These are phyloP conservation scores for Extremus antarcticus DNA, from an alignment of 495 filamentous ascomycete genomes.

Conservation along the genomic window DNA sequence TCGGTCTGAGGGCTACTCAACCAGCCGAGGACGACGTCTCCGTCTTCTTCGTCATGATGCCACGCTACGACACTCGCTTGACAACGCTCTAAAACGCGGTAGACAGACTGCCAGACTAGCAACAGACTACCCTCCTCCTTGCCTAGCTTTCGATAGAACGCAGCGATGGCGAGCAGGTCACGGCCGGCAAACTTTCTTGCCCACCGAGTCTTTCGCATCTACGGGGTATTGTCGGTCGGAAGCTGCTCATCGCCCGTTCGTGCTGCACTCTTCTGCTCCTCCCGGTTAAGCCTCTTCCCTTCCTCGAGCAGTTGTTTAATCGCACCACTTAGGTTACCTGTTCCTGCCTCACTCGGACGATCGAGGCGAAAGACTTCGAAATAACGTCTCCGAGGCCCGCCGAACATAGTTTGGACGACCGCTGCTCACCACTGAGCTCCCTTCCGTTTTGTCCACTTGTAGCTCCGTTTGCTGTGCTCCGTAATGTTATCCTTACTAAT, in stretches of 20 bases:
- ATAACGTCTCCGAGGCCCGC: not conserved
- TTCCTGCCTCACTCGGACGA: not conserved
- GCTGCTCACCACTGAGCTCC: not conserved
- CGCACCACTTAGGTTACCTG: not conserved
- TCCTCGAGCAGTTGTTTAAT: not conserved
- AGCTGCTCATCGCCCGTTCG: not conserved
- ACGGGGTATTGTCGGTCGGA: not conserved
- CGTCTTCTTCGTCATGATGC: too few relatives aligned
- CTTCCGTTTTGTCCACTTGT: not conserved
- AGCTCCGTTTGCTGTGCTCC: not conserved
- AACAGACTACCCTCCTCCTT: not conserved
- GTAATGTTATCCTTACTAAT: not conserved
- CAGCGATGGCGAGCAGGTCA: not conserved
- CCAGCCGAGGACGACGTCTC: too few relatives aligned
- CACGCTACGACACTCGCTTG: too few relatives aligned
- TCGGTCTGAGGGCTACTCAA: too few relatives aligned
- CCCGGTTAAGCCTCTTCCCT: not conserved
- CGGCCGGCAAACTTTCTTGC: not conserved
- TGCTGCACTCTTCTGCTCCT: not conserved
- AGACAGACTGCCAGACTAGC: not conserved
- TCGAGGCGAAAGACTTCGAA: not conserved
- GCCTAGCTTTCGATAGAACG: not conserved
- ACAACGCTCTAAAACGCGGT: not conserved
- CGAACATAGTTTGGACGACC: not conserved
- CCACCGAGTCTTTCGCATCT: not conserved